phyloP scores from a whole-genome alignment of 2,329 filamentous ascomycete genomes.

The Aspergillus vadensis region DNA sequence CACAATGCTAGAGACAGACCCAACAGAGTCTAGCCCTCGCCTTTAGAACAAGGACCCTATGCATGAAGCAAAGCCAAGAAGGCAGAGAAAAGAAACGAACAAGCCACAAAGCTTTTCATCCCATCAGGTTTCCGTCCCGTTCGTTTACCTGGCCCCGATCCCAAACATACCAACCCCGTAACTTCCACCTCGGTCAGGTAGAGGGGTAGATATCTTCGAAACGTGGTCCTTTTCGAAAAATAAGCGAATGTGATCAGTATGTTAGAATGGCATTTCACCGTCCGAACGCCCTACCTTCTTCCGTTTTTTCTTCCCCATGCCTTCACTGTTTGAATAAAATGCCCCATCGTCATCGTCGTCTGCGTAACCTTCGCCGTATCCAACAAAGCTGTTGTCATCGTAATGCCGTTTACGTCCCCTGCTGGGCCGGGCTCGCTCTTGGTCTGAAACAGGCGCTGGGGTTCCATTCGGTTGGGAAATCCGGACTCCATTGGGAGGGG shows the following conservation, averaged over 20 bases:
- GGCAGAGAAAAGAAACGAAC: slow-evolving; percentile 20
- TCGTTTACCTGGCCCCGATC: slow-evolving; percentile 45
- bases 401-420: slow-evolving; percentile 54
- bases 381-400: slow-evolving; percentile 54
- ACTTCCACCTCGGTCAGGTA: slow-evolving; percentile 44
- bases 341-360: slow-evolving; percentile 51
- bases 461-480: slow-evolving; percentile 32
- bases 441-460: slow-evolving; percentile 30
- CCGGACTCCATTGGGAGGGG: slow-evolving; percentile 28
- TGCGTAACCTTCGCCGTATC: slow-evolving; percentile 54
- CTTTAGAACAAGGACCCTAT: slow-evolving; percentile 26
- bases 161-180: slow-evolving; percentile 50
- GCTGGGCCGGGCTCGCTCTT: slow-evolving; percentile 43
- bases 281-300: slow-evolving; percentile 46
- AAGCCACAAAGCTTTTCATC: slow-evolving; percentile 26
- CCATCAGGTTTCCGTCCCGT: slow-evolving; percentile 15
- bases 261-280: slow-evolving; percentile 11
- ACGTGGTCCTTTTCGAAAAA: slow-evolving; percentile 41
- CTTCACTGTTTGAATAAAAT: slow-evolving; percentile 48
- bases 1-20: slow-evolving; percentile 8
- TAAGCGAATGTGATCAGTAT: slow-evolving; percentile 12
- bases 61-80: slow-evolving; percentile 23
- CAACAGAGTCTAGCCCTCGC: slow-evolving; percentile 14
- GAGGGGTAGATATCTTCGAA: slow-evolving; percentile 41
- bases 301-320: slow-evolving; percentile 49